Evolutionary conservation across 2,329 filamentous ascomycete species (phyloP).

Genomic region (Coniochaeta ligniaria): DNA sequence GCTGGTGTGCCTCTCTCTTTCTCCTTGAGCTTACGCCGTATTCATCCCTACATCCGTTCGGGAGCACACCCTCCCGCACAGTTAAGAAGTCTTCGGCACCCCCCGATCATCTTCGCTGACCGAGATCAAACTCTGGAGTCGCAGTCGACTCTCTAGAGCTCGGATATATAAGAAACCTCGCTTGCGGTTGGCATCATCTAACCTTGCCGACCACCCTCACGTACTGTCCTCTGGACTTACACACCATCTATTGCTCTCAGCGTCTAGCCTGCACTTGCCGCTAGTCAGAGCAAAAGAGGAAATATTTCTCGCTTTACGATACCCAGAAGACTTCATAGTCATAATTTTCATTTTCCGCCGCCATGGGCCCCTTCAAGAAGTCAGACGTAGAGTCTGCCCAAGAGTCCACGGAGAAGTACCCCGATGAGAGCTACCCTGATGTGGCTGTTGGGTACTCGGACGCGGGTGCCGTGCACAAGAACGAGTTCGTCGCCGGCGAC

Average conservation of each 20-base stretch:
- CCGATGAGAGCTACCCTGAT: conserved; percentile 4
- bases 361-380: background rate
- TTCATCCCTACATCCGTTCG: background rate
- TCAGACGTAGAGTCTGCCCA: background rate
- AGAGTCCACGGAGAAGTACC: background rate
- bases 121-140: conserved; percentile 3
- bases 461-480: conserved; percentile 13
- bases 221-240: background rate
- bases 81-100: background rate
- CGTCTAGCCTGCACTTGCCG: background rate
- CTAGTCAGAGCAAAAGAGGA: background rate
- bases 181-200: background rate
- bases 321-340: background rate
- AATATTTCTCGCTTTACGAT: background rate
- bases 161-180: background rate
- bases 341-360: background rate
- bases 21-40: background rate
- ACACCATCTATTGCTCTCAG: background rate
- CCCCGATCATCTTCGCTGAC: background rate
- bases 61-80: background rate
- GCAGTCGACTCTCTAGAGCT: conserved; percentile 2
- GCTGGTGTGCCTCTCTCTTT: background rate
- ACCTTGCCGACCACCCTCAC: background rate
- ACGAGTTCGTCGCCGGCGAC: conserved; percentile 12
- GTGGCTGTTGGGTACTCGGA: conserved; percentile 12